Evolutionary conservation across 768 basidiomycete species (phyloP).

Genomic region (Crassisporium funariophilum): DNA sequence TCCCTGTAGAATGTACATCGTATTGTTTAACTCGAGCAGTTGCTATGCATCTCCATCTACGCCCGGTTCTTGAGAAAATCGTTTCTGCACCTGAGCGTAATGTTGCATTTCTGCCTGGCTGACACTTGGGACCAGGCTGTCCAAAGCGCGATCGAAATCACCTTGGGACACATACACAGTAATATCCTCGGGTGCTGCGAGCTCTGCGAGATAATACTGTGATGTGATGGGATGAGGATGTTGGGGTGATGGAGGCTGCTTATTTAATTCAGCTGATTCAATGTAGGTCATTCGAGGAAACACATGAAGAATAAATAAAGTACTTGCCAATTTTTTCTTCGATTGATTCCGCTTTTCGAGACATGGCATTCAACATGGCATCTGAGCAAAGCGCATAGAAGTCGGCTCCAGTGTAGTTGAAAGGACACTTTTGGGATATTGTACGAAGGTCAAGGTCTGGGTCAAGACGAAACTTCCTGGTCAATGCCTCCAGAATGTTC

Average conservation of each 20-base stretch:
- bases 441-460: constrained; percentile 59
- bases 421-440: constrained; percentile 77
- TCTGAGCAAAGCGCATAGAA: constrained; percentile 98
- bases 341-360: constrained; percentile 77
- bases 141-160: constrained; percentile 80
- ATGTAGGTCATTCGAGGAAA: neutral
- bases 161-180: constrained; percentile 70
- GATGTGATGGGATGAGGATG: constrained; percentile 77
- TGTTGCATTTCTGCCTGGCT: constrained; percentile 85
- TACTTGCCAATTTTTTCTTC: constrained; percentile 72
- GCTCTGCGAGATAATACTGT: constrained; percentile 87
- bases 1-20: neutral
- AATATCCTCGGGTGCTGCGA: constrained; percentile 70
- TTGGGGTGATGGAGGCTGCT: constrained; percentile 36
- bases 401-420: constrained; percentile 97
- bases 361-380: constrained; percentile 94
- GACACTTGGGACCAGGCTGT: constrained; percentile 76
- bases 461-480: constrained; percentile 87
- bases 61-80: constrained; percentile 50
- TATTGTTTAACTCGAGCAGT: constrained; percentile 3
- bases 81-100: constrained; percentile 71
- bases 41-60: neutral
- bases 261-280: constrained; percentile 49
- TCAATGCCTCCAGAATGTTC: constrained; percentile 86
- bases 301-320: constrained; percentile 1